Evolutionary conservation across 805 yeast genomes (phyloP).

Genomic region (Saturnispora sanitii): DNA sequence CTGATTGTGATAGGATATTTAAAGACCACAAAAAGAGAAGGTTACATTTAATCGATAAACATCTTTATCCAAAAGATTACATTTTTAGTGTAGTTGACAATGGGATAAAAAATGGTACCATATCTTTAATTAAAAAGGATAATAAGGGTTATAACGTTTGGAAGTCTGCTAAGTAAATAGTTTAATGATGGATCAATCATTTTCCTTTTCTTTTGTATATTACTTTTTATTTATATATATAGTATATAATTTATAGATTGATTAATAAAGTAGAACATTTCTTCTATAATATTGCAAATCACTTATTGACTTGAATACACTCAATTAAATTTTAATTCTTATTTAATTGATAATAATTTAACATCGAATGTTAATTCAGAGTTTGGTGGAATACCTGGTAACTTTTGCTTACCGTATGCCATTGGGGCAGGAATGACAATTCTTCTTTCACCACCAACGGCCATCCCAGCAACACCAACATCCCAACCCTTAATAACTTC

Average conservation of each 20-base stretch:
- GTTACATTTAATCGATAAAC: conserved; percentile 41
- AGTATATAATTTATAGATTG: background rate
- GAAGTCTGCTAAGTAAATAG: conserved; percentile 13
- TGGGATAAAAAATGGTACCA: conserved; percentile 18
- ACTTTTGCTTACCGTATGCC: conserved; percentile 90
- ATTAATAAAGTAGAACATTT: no score
- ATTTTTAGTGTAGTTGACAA: conserved; percentile 23
- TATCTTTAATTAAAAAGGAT: conserved; percentile 17
- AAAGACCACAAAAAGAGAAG: conserved; percentile 32
- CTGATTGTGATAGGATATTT: conserved; percentile 33
- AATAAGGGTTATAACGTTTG: conserved; percentile 11
- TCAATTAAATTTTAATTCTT: conserved; percentile 15
- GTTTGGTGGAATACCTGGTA: conserved; percentile 98
- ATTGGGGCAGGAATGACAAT: conserved; percentile 89
- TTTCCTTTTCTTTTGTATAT: background rate
- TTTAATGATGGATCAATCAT: no score
- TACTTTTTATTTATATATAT: background rate
- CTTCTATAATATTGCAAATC: no score
- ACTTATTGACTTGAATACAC: no score
- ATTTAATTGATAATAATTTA: conserved; percentile 84
- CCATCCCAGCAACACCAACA: conserved; percentile 97
- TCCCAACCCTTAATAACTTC: conserved; percentile 99
- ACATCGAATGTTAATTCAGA: conserved; percentile 94
- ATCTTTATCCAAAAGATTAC: conserved; percentile 35
- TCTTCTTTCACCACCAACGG: conserved; percentile 98